phyloP scores from a whole-genome alignment of 768 basidiomycete species.

The Pilatotrama ljubarskyi region DNA sequence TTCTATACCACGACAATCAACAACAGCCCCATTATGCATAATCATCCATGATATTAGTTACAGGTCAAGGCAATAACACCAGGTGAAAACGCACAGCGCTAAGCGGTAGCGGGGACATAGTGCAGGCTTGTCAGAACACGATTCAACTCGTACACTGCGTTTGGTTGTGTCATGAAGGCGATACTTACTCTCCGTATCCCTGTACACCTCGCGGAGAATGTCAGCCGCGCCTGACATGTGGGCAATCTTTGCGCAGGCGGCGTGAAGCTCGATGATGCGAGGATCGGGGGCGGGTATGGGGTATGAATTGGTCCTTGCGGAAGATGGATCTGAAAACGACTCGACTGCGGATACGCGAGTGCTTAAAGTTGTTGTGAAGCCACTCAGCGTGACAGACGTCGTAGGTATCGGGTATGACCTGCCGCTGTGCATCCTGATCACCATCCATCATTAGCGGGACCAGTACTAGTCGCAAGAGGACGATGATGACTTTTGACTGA shows the following conservation, averaged over 20 bases:
- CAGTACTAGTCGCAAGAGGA: too few relatives aligned
- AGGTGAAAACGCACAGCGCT: too few relatives aligned
- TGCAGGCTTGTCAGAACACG: conserved; percentile 14
- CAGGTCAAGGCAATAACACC: too few relatives aligned
- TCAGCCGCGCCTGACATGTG: conserved; percentile 14
- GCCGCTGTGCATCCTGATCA: background rate
- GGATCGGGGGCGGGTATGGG: conserved; percentile 7
- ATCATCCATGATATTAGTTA: too few relatives aligned
- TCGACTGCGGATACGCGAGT: too few relatives aligned
- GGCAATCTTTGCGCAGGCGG: conserved; percentile 15
- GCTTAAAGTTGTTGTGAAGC: background rate
- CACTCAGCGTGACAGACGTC: background rate
- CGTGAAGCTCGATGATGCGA: conserved; percentile 6
- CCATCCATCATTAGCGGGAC: too few relatives aligned
- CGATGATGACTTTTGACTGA: too few relatives aligned
- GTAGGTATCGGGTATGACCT: background rate
- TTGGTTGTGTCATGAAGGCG: conserved; percentile 14
- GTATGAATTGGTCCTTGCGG: background rate
- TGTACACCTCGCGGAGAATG: conserved; percentile 6
- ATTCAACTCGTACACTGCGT: conserved; percentile 12
- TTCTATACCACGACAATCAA: too few relatives aligned
- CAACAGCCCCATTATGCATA: too few relatives aligned
- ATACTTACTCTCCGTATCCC: conserved; percentile 9
- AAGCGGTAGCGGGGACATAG: background rate
- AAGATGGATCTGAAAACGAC: background rate